Evolutionary conservation across 2,329 filamentous ascomycete species (phyloP), one percentile per base, ranked within the genome.

Genomic region (Celoporthe dispersa): DNA sequence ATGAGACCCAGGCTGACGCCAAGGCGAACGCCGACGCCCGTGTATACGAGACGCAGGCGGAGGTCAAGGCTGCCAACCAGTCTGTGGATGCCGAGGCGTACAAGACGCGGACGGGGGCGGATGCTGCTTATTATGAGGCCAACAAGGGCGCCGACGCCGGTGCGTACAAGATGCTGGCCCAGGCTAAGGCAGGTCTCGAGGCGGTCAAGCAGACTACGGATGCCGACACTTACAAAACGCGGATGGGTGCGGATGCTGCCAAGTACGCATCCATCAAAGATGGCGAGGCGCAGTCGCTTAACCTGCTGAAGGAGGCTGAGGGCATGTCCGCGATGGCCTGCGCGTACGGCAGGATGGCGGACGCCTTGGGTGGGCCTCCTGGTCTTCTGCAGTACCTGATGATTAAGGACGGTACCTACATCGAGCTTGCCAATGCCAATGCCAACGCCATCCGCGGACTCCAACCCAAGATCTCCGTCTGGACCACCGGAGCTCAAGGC

Each of bases 401-500:
- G 94, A 89, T 97, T 77, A 91, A 94, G 82, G 91, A 91, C 79
- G 91, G 91, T 75, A 92, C 91, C 0, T 95, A 93, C 79, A 87
- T 92, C 77, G 87, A 90, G 75, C 87, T 97, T 64, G 93, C 93
- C 70, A 86, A 91, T 75, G 92, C 92, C 64, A 97, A 97, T 75
- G 93, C 91, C 62, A 79, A 85, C 41, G 93, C 92, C 41, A 88
- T 97, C 77, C 85, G 88, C 66, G 93, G 93, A 35, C 81, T 97
- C 74, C 88, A 94, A 79, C 94, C 94, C 73, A 97, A 97, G 90
- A 96, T 97, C 82, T 94, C 90, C 72, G 90, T 95, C 35, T 97
- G 93, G 94, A 96, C 93, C 78, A 97, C 93, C 11, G 92, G 92
- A 59, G 79, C 81, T 64, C 82, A 86, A 65, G 84, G 79, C 3